phyloP scores from a whole-genome alignment of 306 rosid species.

The Rosa rugosa region DNA sequence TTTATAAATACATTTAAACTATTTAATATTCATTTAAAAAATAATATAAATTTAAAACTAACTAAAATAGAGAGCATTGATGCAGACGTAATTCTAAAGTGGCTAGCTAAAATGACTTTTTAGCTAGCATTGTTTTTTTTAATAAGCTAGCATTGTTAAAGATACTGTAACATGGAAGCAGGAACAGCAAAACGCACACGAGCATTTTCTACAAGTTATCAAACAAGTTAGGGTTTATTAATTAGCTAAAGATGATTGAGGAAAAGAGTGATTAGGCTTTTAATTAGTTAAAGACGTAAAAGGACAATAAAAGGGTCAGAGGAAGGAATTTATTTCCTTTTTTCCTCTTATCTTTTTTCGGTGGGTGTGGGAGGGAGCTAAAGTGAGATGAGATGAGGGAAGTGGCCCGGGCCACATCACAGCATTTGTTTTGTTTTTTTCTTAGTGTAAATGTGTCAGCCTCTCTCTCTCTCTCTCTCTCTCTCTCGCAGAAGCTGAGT shows the following conservation, averaged over 20 bases:
- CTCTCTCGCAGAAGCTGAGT: neutral
- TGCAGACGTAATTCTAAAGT: too few relatives aligned
- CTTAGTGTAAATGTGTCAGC: slow-evolving; percentile 52
- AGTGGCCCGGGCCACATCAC: slow-evolving; percentile 59
- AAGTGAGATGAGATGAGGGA: slow-evolving; percentile 32
- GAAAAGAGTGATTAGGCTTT: neutral
- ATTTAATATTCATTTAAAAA: too few relatives aligned
- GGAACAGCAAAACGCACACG: neutral
- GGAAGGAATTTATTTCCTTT: neutral
- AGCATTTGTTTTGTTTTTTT: slow-evolving; percentile 35
- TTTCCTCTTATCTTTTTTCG: neutral
- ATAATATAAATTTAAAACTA: too few relatives aligned
- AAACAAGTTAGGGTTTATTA: slow-evolving; percentile 11
- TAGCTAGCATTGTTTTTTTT: too few relatives aligned
- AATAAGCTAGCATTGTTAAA: too few relatives aligned
- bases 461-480: neutral
- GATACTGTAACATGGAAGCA: neutral
- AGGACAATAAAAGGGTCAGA: slow-evolving; percentile 14
- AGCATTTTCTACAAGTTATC: neutral
- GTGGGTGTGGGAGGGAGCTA: slow-evolving; percentile 26
- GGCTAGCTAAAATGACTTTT: too few relatives aligned
- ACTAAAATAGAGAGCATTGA: too few relatives aligned
- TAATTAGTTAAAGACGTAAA: neutral
- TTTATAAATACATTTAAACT: too few relatives aligned
- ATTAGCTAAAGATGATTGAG: neutral